These are phyloP conservation scores for Colletotrichum tanaceti DNA, from an alignment of 2,329 filamentous ascomycete species.

Conservation along the genomic window DNA sequence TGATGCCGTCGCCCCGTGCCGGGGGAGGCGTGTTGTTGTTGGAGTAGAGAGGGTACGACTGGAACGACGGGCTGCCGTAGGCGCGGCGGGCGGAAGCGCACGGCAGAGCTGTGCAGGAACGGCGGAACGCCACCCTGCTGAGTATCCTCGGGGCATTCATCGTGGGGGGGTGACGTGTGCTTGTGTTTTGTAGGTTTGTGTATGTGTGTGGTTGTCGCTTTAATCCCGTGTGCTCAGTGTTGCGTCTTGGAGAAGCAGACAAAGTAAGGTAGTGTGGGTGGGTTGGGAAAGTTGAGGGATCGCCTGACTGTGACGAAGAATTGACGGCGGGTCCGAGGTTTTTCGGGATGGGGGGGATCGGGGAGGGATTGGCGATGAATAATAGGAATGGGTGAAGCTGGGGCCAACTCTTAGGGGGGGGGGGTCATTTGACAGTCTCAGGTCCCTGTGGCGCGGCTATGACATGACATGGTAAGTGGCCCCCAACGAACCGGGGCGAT, in stretches of 20 bases:
- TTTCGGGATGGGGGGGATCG: conserved; percentile 20
- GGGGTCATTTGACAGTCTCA: conserved; percentile 34
- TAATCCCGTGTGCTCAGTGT: neutral
- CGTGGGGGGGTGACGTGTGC: neutral
- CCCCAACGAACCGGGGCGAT: neutral
- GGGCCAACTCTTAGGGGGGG: conserved; percentile 13
- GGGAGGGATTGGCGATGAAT: conserved; percentile 18
- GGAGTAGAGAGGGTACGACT: conserved; percentile 63
- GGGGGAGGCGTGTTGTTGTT: conserved; percentile 54
- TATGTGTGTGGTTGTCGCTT: neutral
- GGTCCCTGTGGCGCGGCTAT: conserved; percentile 39
- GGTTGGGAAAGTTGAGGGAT: neutral
- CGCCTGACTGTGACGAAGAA: conserved; percentile 20
- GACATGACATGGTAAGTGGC: conserved; percentile 32
- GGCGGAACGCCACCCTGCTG: conserved; percentile 37
- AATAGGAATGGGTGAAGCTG: conserved; percentile 15
- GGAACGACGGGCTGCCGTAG: conserved; percentile 54
- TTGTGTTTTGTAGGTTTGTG: neutral
- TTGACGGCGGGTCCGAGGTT: conserved; percentile 20
- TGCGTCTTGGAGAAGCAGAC: neutral
- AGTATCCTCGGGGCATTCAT: conserved; percentile 41
- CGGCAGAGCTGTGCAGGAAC: conserved; percentile 34
- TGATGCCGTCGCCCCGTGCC: conserved; percentile 56
- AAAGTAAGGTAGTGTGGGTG: neutral
- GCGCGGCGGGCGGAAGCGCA: conserved; percentile 35